Evolutionary conservation across 208 protist species (phyloP).

Genomic region (Acanthamoeba healyi): DNA sequence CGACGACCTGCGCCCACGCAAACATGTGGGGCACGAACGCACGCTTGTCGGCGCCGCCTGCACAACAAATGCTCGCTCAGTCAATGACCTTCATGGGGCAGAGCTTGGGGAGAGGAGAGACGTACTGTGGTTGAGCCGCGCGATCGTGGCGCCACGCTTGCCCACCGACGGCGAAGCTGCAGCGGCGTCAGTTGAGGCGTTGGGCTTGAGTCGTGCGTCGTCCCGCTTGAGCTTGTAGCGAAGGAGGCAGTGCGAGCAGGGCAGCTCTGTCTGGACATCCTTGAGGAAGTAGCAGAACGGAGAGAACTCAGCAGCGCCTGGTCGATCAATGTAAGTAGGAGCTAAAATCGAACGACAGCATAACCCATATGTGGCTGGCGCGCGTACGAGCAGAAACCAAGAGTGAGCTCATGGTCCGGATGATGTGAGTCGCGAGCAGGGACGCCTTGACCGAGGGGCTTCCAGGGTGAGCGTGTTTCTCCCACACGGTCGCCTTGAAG

Average conservation of each 20-base stretch:
- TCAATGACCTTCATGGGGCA: no score
- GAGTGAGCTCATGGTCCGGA: neutral
- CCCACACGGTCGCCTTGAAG: conserved; percentile 19
- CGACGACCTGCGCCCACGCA: neutral
- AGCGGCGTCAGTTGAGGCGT: neutral
- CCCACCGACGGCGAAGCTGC: neutral
- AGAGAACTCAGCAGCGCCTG: neutral
- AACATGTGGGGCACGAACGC: conserved; percentile 27
- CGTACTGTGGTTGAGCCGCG: neutral
- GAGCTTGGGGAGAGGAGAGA: neutral
- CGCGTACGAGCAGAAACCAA: neutral
- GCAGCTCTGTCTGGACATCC: neutral
- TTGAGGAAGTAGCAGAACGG: neutral
- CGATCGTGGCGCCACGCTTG: neutral
- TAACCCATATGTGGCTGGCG: neutral
- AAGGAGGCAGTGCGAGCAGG: neutral
- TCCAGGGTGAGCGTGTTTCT: neutral
- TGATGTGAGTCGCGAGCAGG: neutral
- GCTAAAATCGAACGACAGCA: neutral
- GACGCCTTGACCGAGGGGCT: neutral
- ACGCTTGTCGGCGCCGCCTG: neutral
- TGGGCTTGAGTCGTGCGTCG: neutral
- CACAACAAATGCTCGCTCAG: no score
- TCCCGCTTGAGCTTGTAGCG: conserved; percentile 11
- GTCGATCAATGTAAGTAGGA: neutral